Base-by-base conservation (phyloP, 2,329 filamentous ascomycete species). In the Sporothrix euskadiensis region DNA sequence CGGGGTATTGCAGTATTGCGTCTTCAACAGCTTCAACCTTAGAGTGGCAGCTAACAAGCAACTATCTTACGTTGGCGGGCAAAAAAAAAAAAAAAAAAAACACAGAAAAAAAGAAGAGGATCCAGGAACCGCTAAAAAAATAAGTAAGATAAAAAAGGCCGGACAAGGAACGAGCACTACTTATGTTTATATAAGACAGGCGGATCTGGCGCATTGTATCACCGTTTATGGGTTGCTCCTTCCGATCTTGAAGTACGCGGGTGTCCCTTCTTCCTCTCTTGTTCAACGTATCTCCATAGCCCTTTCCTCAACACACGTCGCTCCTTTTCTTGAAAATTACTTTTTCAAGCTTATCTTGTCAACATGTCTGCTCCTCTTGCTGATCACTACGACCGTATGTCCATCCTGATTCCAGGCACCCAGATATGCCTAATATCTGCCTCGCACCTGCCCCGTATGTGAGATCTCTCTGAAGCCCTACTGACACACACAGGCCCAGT, bases 321-420 rank as follows among this genome's bases (percentile, higher is more conserved):
- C 9, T 22, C 16, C 19, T 19, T 35, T 9, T 14, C 26, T 14
- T n/a, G 47, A 35, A 16, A n/a, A 5, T 19, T 30, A 22, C 22
- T 39, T 39, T 3, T 52, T 35, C n/a, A 9, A 35, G 39, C 39
- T 26, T 52, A 32, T 30, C 14, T 26, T 30, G 63, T 30, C 52
- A 69, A 39, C 14, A 76, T 76, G 75, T 66, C 72, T 47, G 71
- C 75, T 22, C 65, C 72, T 70, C 73, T 74, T 59, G 71, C 76
- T 22, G 74, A 74, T 72, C 68, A 74, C 73, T 77, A 70, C 73
- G 75, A 77, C 65, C 75, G 75, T 76, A 70, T n/a, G 70, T 65
- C 7, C 49, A 39, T 44, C n/a, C 12, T 49, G 12, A 49, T 49
- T 19, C 14, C 44, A 49, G 44, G 44, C 44, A 49, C 14, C 44